Percentiles rank a stretch among this genome's conserved stretches.
Evolutionary conservation across 1,284 basidiomycete species (phyloP).

Genomic region (Tylopilus sp.): DNA sequence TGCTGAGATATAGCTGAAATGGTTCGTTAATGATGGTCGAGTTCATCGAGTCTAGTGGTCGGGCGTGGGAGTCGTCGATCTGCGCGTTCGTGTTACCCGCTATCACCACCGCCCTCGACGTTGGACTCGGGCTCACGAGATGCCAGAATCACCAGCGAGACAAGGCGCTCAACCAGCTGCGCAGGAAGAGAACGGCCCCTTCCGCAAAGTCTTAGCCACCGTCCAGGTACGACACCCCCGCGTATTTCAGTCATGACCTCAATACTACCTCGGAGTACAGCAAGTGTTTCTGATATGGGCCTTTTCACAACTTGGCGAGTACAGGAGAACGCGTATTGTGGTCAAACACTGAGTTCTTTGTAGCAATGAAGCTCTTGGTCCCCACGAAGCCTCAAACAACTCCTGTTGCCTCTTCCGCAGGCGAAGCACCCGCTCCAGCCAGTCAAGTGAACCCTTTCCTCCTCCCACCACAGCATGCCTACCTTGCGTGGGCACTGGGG

Average conservation of each 20-base stretch:
- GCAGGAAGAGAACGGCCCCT: slow-evolving; percentile 20
- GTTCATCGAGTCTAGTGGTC: slow-evolving; percentile 37
- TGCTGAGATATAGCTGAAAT: slow-evolving; percentile 52
- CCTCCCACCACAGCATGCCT: slow-evolving; percentile 51
- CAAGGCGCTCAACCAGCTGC: slow-evolving; percentile 13
- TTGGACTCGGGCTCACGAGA: slow-evolving; percentile 9
- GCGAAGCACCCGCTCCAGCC: slow-evolving; percentile 25
- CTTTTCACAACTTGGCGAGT: slow-evolving; percentile 59
- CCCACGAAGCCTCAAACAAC: slow-evolving; percentile 31
- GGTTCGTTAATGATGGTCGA: slow-evolving; percentile 52
- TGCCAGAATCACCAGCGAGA: slow-evolving; percentile 26
- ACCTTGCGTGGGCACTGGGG: slow-evolving; percentile 56
- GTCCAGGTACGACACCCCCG: slow-evolving; percentile 23
- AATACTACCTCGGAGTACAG: slow-evolving; percentile 34
- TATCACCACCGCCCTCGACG: slow-evolving; percentile 6
- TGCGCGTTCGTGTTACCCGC: background rate
- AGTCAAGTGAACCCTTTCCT: slow-evolving; percentile 39
- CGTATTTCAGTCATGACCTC: background rate
- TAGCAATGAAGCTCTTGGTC: slow-evolving; percentile 46
- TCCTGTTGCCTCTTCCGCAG: slow-evolving; percentile 18
- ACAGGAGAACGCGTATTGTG: background rate
- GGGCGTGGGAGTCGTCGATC: slow-evolving; percentile 21
- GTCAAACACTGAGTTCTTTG: slow-evolving; percentile 2
- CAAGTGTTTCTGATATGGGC: slow-evolving; percentile 64
- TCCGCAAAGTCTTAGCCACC: slow-evolving; percentile 24